Evolutionary conservation across 1,284 basidiomycete genomes (phyloP), one percentile per base, ranked within the genome.

Genomic region (Apiotrichum gamsii): DNA sequence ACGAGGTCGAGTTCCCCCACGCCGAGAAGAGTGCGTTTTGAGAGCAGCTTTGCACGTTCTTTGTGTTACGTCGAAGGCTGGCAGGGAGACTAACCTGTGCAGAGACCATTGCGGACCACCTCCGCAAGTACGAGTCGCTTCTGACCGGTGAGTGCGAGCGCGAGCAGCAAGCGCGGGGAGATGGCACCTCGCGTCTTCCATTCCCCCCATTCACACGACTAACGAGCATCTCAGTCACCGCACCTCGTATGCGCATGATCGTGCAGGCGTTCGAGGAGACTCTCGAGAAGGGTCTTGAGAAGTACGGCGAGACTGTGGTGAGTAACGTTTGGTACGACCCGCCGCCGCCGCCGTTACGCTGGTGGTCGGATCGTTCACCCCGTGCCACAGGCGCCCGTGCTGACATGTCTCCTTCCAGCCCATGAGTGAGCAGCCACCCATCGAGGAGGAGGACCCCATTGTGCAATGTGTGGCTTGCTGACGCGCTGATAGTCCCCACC

Each of bases 161-260:
- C n/a, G n/a, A n/a, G n/a, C n/a, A n/a, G n/a, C n/a, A n/a, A n/a
- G n/a, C n/a, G n/a, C n/a, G n/a, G n/a, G n/a, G n/a, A n/a, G n/a
- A n/a, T n/a, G n/a, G n/a, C n/a, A n/a, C n/a, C n/a, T n/a, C n/a
- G n/a, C n/a, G n/a, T n/a, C n/a, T n/a, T n/a, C n/a, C n/a, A n/a
- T n/a, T n/a, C n/a, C n/a, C n/a, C n/a, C n/a, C n/a, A n/a, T n/a
- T n/a, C n/a, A n/a, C n/a, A n/a, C n/a, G n/a, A n/a, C n/a, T n/a
- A n/a, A n/a, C n/a, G n/a, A n/a, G n/a, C n/a, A n/a, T 32, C 84
- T 10, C 83, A 51, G 75, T 96, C 53, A 91, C 89, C 2, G 88
- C 91, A 14, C 90, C 91, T 72, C 76, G 90, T 56, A 94, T 95
- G 90, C 81, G 90, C 49, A 94, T 91, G 82, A 97, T 99, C 68